phyloP scores from a whole-genome alignment of 2,329 filamentous ascomycete species.

The Mycosphaerella sp. region DNA sequence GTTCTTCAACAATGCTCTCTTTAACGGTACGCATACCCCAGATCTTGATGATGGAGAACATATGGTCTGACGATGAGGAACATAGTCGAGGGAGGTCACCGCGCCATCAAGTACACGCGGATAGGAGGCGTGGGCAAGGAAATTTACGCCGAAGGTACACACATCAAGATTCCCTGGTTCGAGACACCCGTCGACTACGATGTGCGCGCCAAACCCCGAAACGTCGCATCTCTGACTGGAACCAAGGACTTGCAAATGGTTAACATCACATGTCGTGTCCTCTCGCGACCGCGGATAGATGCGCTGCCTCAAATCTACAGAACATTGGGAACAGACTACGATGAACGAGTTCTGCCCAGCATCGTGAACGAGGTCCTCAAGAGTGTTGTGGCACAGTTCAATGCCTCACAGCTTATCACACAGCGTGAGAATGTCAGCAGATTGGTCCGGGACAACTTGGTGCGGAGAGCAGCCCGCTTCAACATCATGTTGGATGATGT shows the following conservation, averaged over 20 bases:
- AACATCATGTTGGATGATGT: slow-evolving; percentile 98
- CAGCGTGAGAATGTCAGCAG: slow-evolving; percentile 95
- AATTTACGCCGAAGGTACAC: slow-evolving; percentile 95
- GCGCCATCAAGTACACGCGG: slow-evolving; percentile 93
- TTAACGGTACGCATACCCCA: slow-evolving; percentile 52
- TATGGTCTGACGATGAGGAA: slow-evolving; percentile 4
- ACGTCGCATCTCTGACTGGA: slow-evolving; percentile 91
- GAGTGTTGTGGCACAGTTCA: slow-evolving; percentile 97
- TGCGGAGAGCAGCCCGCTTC: slow-evolving; percentile 84
- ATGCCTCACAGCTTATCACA: slow-evolving; percentile 96
- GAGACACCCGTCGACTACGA: slow-evolving; percentile 96
- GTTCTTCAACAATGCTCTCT: slow-evolving; percentile 58
- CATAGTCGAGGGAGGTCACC: slow-evolving; percentile 87
- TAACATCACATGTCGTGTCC: slow-evolving; percentile 99
- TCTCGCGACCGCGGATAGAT: slow-evolving; percentile 80
- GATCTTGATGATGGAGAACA: neutral
- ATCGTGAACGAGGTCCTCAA: slow-evolving; percentile 99
- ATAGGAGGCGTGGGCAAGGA: slow-evolving; percentile 90
- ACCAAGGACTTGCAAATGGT: slow-evolving; percentile 99
- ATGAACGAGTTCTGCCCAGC: slow-evolving; percentile 94
- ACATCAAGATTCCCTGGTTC: slow-evolving; percentile 92
- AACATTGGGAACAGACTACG: slow-evolving; percentile 90
- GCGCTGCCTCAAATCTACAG: slow-evolving; percentile 95
- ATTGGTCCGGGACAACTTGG: slow-evolving; percentile 87
- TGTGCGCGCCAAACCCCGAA: slow-evolving; percentile 93